Evolutionary conservation across 139 green algal species (phyloP).

Genomic region (Chlamydomonas eustigma): DNA sequence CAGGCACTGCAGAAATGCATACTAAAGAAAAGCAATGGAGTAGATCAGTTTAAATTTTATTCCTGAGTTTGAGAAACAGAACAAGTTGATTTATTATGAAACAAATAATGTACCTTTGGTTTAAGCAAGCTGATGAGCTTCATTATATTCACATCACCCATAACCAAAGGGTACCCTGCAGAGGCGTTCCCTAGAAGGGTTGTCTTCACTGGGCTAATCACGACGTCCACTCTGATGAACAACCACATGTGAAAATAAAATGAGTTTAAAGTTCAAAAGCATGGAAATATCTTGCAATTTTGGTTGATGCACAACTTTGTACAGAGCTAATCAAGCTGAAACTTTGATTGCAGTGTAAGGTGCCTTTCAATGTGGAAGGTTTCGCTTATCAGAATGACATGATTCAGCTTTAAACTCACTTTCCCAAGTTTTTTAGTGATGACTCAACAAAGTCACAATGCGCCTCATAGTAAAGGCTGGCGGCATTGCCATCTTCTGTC

Average conservation of each 20-base stretch:
- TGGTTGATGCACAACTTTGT: no score
- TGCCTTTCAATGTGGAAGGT: no score
- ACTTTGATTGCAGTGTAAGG: no score
- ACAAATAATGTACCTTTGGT: slow-evolving; percentile 24
- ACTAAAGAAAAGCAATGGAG: no score
- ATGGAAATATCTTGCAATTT: no score
- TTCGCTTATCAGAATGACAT: no score
- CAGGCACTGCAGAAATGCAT: no score
- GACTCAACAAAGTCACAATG: slow-evolving; percentile 57
- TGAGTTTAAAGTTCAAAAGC: no score
- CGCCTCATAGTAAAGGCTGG: slow-evolving; percentile 68
- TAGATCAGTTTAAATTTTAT: background rate
- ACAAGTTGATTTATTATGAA: background rate
- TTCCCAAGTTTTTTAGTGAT: slow-evolving; percentile 19
- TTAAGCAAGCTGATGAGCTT: slow-evolving; percentile 43
- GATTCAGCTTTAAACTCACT: no score
- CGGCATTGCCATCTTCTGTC: background rate
- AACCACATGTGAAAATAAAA: no score
- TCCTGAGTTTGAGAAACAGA: background rate
- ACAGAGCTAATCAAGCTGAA: no score
- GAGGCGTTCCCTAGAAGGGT: slow-evolving; percentile 21
- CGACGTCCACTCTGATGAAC: slow-evolving; percentile 14
- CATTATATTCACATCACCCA: slow-evolving; percentile 51
- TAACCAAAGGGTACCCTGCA: slow-evolving; percentile 53
- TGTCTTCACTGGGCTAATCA: slow-evolving; percentile 33